Evolutionary conservation across 139 green algal species (phyloP), one percentile per base, ranked within the genome.

Genomic region (Micromonas pusilla): DNA sequence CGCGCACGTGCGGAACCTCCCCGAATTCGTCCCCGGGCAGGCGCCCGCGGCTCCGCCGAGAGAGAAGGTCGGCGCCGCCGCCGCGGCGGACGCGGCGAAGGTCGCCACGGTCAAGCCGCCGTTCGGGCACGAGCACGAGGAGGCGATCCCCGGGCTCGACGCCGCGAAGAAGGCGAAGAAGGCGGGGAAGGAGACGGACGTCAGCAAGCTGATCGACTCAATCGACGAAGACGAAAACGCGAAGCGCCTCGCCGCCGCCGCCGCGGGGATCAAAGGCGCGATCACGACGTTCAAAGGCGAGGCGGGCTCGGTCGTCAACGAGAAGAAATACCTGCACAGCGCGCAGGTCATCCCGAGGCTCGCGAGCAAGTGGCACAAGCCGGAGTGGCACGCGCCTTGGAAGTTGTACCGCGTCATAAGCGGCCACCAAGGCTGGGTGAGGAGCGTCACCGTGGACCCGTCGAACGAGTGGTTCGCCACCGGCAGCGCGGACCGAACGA

Each of bases 391-490:
- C 76, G 86, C 93, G 23, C 95, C 94, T 19, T 99, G 95, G 95
- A 93, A 92, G 82, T 87, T 89, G 31, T 99, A 97, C 86, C 84
- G 95, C 28, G 95, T 99, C 36, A 94, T 99, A 9, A 90, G 83
- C 0, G 96, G 96, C 1, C 96, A 99, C 82, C 83, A 97, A 62
- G 96, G 95, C 79, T 97, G 92, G 93, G 94, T 99, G 64, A 90
- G 92, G 3, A 93, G 77, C 0, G 75, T 99, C 23, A 91, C 93
- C 0, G 91, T 98, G 76, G 96, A 99, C 73, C 91, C 93, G 0
- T 73, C 82, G 76, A 99, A 99, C 85, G 91, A 97, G 81, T 99
- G 92, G 91, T 98, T 99, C 78, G 88, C 74, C 5, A 98, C 94
- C 0, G 96, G 96, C 52, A 91, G 86, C 37, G 90, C 83, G 31